phyloP scores from a whole-genome alignment of 805 yeast genomes.

The Candida xyloterini region DNA sequence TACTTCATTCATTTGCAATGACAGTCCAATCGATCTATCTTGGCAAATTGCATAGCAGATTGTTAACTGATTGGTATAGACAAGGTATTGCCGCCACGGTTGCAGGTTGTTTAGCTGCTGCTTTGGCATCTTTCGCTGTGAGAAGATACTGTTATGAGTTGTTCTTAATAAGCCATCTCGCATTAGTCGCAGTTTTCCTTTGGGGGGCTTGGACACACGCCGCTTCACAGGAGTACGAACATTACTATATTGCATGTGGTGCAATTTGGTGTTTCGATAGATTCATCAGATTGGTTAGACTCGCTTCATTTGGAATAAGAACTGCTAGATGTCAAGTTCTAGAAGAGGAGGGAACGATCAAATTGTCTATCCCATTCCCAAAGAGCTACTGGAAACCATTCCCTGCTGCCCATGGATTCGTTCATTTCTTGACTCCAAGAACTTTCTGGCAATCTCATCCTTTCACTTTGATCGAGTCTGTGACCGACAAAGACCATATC shows the following conservation, averaged over 20 bases:
- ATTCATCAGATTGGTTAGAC: slow-evolving; percentile 41
- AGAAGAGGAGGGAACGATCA: slow-evolving; percentile 47
- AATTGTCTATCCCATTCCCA: slow-evolving; percentile 46
- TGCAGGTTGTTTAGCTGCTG: slow-evolving; percentile 38
- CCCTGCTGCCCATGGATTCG: slow-evolving; percentile 60
- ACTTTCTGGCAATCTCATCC: slow-evolving; percentile 57
- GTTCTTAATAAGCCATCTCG: slow-evolving; percentile 56
- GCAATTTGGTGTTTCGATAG: slow-evolving; percentile 58
- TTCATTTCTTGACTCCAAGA: slow-evolving; percentile 51
- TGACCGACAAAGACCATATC: slow-evolving; percentile 35
- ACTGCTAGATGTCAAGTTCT: slow-evolving; percentile 37
- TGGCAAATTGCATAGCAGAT: slow-evolving; percentile 28
- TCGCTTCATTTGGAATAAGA: slow-evolving; percentile 37
- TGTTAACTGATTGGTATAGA: slow-evolving; percentile 27
- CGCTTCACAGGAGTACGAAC: slow-evolving; percentile 31
- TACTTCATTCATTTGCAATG: slow-evolving; percentile 43
- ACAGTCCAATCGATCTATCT: slow-evolving; percentile 23
- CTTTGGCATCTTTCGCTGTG: slow-evolving; percentile 46
- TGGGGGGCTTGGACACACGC: slow-evolving; percentile 61
- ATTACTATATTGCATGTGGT: slow-evolving; percentile 35
- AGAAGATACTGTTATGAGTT: slow-evolving; percentile 59
- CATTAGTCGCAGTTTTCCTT: slow-evolving; percentile 51
- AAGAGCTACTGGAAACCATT: slow-evolving; percentile 41
- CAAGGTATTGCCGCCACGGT: slow-evolving; percentile 38
- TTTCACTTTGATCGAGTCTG: slow-evolving; percentile 51